Conservation (phyloP, 495 filamentous ascomycete genomes). For the Xylaria telfairii region DNA sequence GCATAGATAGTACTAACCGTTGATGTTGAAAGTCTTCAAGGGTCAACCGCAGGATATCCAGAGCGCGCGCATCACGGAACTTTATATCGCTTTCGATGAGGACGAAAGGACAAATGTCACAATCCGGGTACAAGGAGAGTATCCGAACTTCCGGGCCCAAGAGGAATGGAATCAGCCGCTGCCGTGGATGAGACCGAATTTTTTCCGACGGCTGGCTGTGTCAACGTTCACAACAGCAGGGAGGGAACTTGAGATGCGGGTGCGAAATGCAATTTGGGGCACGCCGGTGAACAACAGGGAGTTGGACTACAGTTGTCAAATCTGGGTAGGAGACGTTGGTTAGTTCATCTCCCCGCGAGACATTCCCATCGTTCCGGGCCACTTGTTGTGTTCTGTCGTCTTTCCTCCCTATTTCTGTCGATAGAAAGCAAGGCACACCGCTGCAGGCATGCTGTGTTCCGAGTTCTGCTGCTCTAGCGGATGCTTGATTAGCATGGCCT, state of each 20-base stretch:
- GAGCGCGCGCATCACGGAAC: slow-evolving; percentile 38
- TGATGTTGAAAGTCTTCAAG: slow-evolving; percentile 30
- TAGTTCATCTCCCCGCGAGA: neutral
- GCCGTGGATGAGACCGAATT: slow-evolving; percentile 39
- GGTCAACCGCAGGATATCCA: slow-evolving; percentile 41
- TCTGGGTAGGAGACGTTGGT: slow-evolving; percentile 40
- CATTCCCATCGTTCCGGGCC: neutral
- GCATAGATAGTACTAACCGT: slow-evolving; percentile 3
- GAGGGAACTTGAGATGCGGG: slow-evolving; percentile 31
- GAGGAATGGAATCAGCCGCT: slow-evolving; percentile 39
- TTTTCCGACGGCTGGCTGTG: slow-evolving; percentile 39
- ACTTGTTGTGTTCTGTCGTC: neutral
- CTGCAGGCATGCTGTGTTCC: neutral
- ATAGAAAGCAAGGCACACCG: neutral
- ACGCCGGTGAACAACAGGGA: slow-evolving; percentile 40
- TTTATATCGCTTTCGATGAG: slow-evolving; percentile 40
- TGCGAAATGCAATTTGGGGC: slow-evolving; percentile 38
- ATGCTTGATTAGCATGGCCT: neutral
- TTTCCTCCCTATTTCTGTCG: neutral
- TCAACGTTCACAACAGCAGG: slow-evolving; percentile 36
- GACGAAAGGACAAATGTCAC: slow-evolving; percentile 40
- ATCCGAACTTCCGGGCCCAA: slow-evolving; percentile 35
- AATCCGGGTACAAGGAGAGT: slow-evolving; percentile 37
- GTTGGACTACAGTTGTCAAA: slow-evolving; percentile 39
- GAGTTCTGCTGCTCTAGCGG: neutral